Evolutionary conservation across 225 moss, liverwort and hornwort species (phyloP).

Genomic region (Polytrichum commune): DNA sequence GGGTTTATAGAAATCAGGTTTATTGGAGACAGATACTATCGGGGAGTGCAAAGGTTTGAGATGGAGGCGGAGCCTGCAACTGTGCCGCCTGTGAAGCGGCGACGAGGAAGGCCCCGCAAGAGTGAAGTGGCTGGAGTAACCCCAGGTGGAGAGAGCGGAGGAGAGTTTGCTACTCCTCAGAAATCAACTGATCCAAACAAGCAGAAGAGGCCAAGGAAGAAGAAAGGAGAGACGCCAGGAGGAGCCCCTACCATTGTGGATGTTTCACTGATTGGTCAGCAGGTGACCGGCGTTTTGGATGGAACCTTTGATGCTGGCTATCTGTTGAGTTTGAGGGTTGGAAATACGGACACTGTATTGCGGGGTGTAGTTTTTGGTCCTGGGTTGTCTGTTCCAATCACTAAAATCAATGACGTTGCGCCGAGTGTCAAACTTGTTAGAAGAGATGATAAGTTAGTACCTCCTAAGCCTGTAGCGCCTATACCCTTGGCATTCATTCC

Average conservation of each 20-base stretch:
- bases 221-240: conserved; percentile 37
- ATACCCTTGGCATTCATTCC: conserved; percentile 14
- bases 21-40: conserved; percentile 23
- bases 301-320: conserved; percentile 99
- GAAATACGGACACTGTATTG: conserved; percentile 59
- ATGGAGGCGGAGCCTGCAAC: conserved; percentile 59
- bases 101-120: conserved; percentile 69
- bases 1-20: not conserved
- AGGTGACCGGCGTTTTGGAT: conserved; percentile 84
- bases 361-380: conserved; percentile 92
- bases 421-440: conserved; percentile 70
- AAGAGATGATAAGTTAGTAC: conserved; percentile 55
- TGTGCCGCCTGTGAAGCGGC: conserved; percentile 60
- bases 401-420: conserved; percentile 69
- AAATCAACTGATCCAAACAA: conserved; percentile 26
- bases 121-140: conserved; percentile 32
- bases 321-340: conserved; percentile 73
- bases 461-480: conserved; percentile 25
- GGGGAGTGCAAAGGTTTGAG: conserved; percentile 9
- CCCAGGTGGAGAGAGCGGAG: conserved; percentile 23
- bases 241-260: conserved; percentile 40
- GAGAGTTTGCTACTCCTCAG: conserved; percentile 8
- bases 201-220: conserved; percentile 78
- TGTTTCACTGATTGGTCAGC: conserved; percentile 74
- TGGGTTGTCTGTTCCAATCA: conserved; percentile 62